phyloP scores from a whole-genome alignment of 140 eudicot species.

The Erigeron philadelphicus region DNA sequence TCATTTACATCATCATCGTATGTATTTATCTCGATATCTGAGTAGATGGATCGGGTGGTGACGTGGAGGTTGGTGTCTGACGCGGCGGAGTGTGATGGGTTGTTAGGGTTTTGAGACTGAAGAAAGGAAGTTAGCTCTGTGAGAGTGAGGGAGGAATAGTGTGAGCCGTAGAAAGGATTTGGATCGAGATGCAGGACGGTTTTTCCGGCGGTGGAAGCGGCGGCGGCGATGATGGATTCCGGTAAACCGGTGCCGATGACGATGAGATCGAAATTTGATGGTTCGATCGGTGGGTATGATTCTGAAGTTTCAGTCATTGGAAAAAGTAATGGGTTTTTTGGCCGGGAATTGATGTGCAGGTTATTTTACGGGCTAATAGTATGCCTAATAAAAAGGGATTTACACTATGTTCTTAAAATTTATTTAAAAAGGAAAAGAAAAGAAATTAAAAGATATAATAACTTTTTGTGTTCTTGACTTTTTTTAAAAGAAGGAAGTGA shows the following conservation, averaged over 20 bases:
- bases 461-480: no score
- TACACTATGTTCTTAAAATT: no score
- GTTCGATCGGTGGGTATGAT: conserved; percentile 69
- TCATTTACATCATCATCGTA: conserved; percentile 32
- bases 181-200: conserved; percentile 87
- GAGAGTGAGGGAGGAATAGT: conserved; percentile 71
- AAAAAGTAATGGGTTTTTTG: conserved; percentile 6
- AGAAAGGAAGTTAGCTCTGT: conserved; percentile 54
- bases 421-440: no score
- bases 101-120: conserved; percentile 30
- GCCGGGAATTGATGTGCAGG: not conserved
- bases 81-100: conserved; percentile 7
- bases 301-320: conserved; percentile 23
- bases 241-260: conserved; percentile 83
- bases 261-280: conserved; percentile 76
- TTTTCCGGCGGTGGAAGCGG: conserved; percentile 77
- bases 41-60: conserved; percentile 45
- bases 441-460: no score
- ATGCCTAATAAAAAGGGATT: no score
- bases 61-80: conserved; percentile 31
- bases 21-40: conserved; percentile 35
- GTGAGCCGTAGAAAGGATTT: conserved; percentile 77
- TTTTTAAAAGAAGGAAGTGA: no score
- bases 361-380: no score
- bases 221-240: conserved; percentile 76